Base-by-base conservation (phyloP, 257 asterid genomes). In the Asclepias syriaca region DNA sequence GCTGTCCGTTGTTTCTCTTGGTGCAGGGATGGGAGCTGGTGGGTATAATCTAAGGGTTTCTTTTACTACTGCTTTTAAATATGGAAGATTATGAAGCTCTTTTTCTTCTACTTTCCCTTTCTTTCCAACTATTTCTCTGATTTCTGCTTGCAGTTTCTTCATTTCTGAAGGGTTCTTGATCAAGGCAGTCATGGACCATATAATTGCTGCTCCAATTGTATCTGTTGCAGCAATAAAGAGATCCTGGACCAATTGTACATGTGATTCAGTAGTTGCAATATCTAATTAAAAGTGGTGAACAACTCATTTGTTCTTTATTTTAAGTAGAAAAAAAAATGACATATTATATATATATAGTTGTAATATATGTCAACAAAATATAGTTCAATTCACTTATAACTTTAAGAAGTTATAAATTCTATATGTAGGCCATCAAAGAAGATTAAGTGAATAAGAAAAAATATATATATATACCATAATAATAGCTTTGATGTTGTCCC, bases 11-110 rank as follows among this genome's bases (percentile, higher is more conserved):
- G 91, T 63, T 71, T 84, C 81, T 60, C 86, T 73, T 0, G 87
- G 88, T 11, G 82, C 21, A 19, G 84, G 79, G 21, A 86, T 73
- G 5, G 88, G 87, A 1, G 81, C 70, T 10, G 89, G 86, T 5
- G 87, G 87, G 72, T 80, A 77, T 51, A 86, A 18, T 66, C 91
- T 70, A 5, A 84, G 21, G 3, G 79, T 5, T 79, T 86, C 91
- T 64, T 84, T 84, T 0, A 80, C 72, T 6, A 78, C 82, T 53
- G 87, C 91, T 34, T 80, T 78, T 1, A 86, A 69, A 58, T 78
- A 84, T 0, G 69, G 58, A 5, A 84, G 61, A 13, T 84, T 80
- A 6, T 73, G 77, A 1, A 84, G 24, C 72, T 86, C 87, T 27
- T 82, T 83, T 66, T 80, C 86, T 0, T 43, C 51, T 19, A 77